Conservation (phyloP, 1,284 basidiomycete genomes). For the Pisolithus thermaeus region DNA sequence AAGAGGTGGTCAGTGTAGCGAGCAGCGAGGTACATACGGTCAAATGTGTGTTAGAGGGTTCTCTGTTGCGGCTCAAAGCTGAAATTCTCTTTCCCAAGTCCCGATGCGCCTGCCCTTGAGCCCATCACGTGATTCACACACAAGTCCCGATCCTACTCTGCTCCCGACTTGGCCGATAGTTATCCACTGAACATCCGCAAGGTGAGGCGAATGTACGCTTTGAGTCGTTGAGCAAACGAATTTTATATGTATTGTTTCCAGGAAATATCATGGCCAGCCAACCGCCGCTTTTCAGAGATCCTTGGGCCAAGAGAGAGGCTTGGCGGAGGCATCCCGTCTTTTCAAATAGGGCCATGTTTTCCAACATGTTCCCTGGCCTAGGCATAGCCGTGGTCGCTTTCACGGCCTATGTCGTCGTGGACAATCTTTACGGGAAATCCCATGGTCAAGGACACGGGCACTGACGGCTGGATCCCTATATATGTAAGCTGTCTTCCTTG, state of each 20-base stretch:
- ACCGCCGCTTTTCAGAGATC: slow-evolving; percentile 77
- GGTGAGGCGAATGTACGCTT: slow-evolving; percentile 13
- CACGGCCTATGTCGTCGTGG: slow-evolving; percentile 82
- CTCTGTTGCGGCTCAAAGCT: slow-evolving; percentile 18
- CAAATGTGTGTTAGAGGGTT: slow-evolving; percentile 14
- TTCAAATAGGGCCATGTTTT: slow-evolving; percentile 79
- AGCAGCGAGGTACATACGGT: slow-evolving; percentile 12
- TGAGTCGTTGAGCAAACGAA: not conserved
- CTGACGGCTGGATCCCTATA: slow-evolving; percentile 8
- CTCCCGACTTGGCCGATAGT: slow-evolving; percentile 8
- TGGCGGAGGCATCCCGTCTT: slow-evolving; percentile 91
- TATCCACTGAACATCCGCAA: slow-evolving; percentile 3
- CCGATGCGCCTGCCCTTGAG: slow-evolving; percentile 55
- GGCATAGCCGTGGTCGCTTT: slow-evolving; percentile 89
- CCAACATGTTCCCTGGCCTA: slow-evolving; percentile 87
- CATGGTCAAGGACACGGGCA: slow-evolving; percentile 30
- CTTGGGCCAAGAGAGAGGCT: slow-evolving; percentile 91
- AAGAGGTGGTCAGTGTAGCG: slow-evolving; percentile 17
- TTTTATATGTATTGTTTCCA: slow-evolving; percentile 11
- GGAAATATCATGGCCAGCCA: slow-evolving; percentile 44
- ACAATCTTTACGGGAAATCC: slow-evolving; percentile 53
- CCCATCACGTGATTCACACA: slow-evolving; percentile 18
- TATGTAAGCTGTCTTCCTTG: not conserved
- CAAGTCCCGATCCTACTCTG: not conserved
- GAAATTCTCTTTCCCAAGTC: slow-evolving; percentile 40